These are phyloP conservation scores for Decorospora gaudefroyi DNA, from an alignment of 2,329 filamentous ascomycete genomes.

Conservation along the genomic window DNA sequence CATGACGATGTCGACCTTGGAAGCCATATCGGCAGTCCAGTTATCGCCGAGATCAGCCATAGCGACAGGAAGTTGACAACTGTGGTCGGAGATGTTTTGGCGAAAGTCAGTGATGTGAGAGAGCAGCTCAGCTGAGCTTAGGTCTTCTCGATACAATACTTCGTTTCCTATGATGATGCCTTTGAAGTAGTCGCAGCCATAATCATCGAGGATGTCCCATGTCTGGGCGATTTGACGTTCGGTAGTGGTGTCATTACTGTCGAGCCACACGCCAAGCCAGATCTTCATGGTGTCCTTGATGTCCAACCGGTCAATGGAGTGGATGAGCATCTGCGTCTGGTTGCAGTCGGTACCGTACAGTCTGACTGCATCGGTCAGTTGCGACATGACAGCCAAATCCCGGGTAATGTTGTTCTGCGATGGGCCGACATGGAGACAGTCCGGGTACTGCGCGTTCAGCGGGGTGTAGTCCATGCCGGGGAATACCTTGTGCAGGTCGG, in stretches of 20 bases:
- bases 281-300: slow-evolving; percentile 75
- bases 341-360: slow-evolving; percentile 97
- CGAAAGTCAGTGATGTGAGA: slow-evolving; percentile 69
- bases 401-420: slow-evolving; percentile 94
- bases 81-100: slow-evolving; percentile 65
- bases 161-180: slow-evolving; percentile 68
- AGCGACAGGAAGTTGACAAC: slow-evolving; percentile 74
- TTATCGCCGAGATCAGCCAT: slow-evolving; percentile 89
- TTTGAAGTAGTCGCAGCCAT: slow-evolving; percentile 61
- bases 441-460: slow-evolving; percentile 85
- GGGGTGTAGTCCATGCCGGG: slow-evolving; percentile 95
- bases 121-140: slow-evolving; percentile 67
- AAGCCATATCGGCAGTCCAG: slow-evolving; percentile 73
- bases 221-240: slow-evolving; percentile 79
- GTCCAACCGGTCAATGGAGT: slow-evolving; percentile 75
- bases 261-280: slow-evolving; percentile 95
- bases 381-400: slow-evolving; percentile 85
- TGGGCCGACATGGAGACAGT: slow-evolving; percentile 74
- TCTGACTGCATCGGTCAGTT: slow-evolving; percentile 84
- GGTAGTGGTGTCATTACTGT: slow-evolving; percentile 81
- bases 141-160: slow-evolving; percentile 65
- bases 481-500: slow-evolving; percentile 86
- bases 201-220: slow-evolving; percentile 74
- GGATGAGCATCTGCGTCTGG: slow-evolving; percentile 90
- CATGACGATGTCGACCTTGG: slow-evolving; percentile 84